Evolutionary conservation across 345 rosid species (phyloP).

Genomic region (Psidium friedrichsthalianum): DNA sequence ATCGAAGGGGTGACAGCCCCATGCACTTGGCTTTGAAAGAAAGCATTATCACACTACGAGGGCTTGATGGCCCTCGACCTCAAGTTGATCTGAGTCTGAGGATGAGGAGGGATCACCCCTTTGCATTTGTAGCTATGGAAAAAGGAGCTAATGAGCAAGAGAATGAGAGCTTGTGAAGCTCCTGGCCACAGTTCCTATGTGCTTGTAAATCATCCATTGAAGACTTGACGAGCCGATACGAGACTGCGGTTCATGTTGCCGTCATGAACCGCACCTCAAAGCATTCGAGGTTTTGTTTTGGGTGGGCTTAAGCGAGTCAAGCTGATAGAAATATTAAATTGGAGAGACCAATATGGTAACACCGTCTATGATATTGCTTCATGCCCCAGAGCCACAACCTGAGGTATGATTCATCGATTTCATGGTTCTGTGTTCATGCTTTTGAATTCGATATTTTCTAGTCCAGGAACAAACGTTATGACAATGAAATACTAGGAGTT

Average conservation of each 20-base stretch:
- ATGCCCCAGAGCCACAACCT: neutral
- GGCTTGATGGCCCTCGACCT: too few species aligned
- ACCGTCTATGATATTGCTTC: neutral
- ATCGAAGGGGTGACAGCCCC: too few species aligned
- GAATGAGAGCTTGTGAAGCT: neutral
- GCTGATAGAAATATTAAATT: neutral
- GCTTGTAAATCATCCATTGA: neutral
- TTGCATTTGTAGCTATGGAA: accelerated
- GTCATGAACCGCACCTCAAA: accelerated
- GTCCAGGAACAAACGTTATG: neutral
- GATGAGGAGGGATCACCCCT: too few species aligned
- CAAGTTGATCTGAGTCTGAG: too few species aligned
- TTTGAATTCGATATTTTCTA: neutral
- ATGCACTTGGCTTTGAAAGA: too few species aligned
- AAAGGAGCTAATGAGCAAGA: neutral
- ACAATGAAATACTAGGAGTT: neutral
- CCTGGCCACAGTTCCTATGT: neutral
- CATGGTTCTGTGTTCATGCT: neutral
- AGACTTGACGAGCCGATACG: neutral
- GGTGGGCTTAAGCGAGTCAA: neutral
- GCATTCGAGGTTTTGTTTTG: neutral
- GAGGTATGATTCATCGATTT: neutral
- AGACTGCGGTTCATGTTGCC: neutral
- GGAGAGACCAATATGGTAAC: neutral
- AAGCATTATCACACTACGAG: too few species aligned